phyloP scores from a whole-genome alignment of 805 yeast genomes.

The Clavispora fructus region DNA sequence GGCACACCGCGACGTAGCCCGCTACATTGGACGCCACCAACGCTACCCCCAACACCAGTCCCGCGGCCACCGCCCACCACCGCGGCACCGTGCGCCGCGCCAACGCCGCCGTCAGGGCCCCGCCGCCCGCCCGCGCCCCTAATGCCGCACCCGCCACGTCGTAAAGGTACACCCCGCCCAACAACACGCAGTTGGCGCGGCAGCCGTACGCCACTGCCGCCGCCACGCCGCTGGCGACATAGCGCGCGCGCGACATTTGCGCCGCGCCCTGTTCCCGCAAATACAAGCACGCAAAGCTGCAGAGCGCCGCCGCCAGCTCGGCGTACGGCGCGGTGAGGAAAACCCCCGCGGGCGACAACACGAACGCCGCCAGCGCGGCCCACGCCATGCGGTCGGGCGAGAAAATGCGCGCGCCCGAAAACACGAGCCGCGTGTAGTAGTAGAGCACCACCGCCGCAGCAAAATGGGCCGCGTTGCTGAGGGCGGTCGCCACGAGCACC shows the following conservation, averaged over 20 bases:
- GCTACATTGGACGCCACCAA: slow-evolving; percentile 43
- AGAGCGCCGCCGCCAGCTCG: slow-evolving; percentile 64
- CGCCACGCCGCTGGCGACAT: slow-evolving; percentile 46
- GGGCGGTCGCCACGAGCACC: slow-evolving; percentile 27
- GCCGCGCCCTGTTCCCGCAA: slow-evolving; percentile 33
- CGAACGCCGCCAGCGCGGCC: slow-evolving; percentile 35
- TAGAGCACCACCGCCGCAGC: slow-evolving; percentile 45
- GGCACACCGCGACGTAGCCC: slow-evolving; percentile 59
- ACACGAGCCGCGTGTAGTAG: slow-evolving; percentile 35
- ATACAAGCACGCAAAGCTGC: slow-evolving; percentile 53
- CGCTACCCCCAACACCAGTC: slow-evolving; percentile 45
- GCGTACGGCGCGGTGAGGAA: slow-evolving; percentile 72
- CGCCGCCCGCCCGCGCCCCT: background rate
- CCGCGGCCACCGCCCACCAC: slow-evolving; percentile 44
- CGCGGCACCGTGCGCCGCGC: slow-evolving; percentile 3
- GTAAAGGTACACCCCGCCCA: slow-evolving; percentile 61
- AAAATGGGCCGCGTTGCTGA: slow-evolving; percentile 52
- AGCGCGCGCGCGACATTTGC: slow-evolving; percentile 14
- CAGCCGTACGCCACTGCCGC: slow-evolving; percentile 57
- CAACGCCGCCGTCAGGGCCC: too few species aligned
- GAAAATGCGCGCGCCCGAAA: slow-evolving; percentile 16
- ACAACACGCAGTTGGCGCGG: slow-evolving; percentile 70
- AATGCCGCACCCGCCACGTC: slow-evolving; percentile 37
- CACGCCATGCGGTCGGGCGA: slow-evolving; percentile 16
- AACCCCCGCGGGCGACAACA: slow-evolving; percentile 75